Base-by-base conservation (phyloP, 106 monocot species). In the Apostasia shenzhenica region DNA sequence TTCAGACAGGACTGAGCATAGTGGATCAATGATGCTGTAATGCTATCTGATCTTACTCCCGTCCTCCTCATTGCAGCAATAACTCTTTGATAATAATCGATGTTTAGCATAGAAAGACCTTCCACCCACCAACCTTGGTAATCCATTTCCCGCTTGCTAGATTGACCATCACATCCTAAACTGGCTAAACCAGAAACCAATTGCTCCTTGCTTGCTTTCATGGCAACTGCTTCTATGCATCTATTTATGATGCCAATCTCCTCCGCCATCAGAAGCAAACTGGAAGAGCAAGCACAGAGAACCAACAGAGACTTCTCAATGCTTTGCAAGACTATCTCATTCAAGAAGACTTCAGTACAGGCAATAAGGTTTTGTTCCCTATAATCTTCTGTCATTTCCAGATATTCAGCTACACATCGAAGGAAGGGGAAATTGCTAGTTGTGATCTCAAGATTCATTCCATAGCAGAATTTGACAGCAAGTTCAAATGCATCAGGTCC, bases 351-450 rank as follows among this genome's bases (percentile, higher is more conserved):
- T 70, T 94, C 94, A 50, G 90, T 77, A 45, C 75, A 62, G 41
- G 81, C 41, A 79, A 94, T 81, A 26, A 94, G 81, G 58, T 94
- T 94, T 69, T 80, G 81, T 67, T 85, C 85, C 61, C 72, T 70
- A 74, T 77, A 91, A 50, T 91, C 91, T 57, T 94, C 91, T 44
- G 90, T 85, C 94, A 94, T 94, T 70, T 94, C 88, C 11, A 94
- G 79, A 78, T 88, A 94, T 58, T 88, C 85, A 2, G 87, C 90
- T 61, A 91, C 68, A 74, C 90, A 94, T 53, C 83, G 72, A 8
- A 94, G 79, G 56, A 73, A 75, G 48, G 88, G 79, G 0, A 91
- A 84, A 72, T 91, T 94, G 3, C 48, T 53, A 5, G 90, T 63
- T 6, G 68, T 85, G 44, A 94, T 91, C 62, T 94, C 87, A 69